A percentile compares a stretch with the other conserved stretches of the same genome.
These are phyloP conservation scores for Trichothecium sympodiale DNA, from an alignment of 2,329 filamentous ascomycete genomes.

Conservation along the genomic window DNA sequence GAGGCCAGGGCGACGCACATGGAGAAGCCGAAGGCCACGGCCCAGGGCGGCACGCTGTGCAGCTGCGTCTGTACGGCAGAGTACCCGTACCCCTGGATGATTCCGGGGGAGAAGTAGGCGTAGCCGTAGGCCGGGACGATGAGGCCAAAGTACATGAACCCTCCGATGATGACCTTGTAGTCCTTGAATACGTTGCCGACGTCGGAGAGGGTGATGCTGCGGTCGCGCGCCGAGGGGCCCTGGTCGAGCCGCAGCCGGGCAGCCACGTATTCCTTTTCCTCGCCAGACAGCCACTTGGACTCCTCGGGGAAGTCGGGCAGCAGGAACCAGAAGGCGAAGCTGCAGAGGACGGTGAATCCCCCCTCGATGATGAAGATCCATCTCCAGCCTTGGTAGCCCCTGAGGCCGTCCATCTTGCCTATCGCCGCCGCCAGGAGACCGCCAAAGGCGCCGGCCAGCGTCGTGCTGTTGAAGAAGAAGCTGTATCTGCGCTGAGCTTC, in stretches of 20 bases:
- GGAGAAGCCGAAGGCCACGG: constrained; percentile 64
- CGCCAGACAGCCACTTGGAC: constrained; percentile 58
- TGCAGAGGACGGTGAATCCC: constrained; percentile 47
- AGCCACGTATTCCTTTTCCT: constrained; percentile 57
- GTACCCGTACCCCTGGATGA: constrained; percentile 58
- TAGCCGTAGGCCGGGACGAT: constrained; percentile 70
- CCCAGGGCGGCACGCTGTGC: constrained; percentile 47
- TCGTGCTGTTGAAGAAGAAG: constrained; percentile 84
- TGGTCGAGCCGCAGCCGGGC: constrained; percentile 58
- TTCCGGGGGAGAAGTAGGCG: constrained; percentile 66
- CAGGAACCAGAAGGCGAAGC: constrained; percentile 54
- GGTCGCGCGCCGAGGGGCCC: constrained; percentile 49
- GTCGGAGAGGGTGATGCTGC: constrained; percentile 47
- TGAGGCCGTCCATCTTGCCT: constrained; percentile 69
- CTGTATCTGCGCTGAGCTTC: constrained; percentile 89
- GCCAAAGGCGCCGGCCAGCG: constrained; percentile 73
- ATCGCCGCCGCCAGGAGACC: constrained; percentile 78
- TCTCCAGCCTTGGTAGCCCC: constrained; percentile 62
- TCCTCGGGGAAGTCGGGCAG: constrained; percentile 68
- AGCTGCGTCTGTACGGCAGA: constrained; percentile 45
- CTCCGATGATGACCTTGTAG: constrained; percentile 61
- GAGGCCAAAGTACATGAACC: constrained; percentile 72
- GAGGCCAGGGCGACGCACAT: constrained; percentile 65
- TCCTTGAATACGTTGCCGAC: constrained; percentile 58
- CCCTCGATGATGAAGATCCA: constrained; percentile 81